Evolutionary conservation across 495 filamentous ascomycete species (phyloP).

Genomic region (Thermothielavioides terrestris): DNA sequence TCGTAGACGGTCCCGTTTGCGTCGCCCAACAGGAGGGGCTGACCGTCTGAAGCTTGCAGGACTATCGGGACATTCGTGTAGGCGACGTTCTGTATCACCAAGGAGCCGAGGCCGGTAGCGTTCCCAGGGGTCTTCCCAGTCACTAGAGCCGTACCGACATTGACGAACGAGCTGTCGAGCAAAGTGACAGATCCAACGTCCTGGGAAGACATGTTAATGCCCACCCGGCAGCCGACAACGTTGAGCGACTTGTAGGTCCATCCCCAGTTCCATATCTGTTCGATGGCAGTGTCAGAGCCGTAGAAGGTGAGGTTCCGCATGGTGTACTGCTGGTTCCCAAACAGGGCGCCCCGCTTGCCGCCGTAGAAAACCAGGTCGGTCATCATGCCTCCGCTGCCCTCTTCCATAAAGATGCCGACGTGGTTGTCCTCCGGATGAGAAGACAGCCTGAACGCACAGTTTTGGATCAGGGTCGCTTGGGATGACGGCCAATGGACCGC

Average conservation of each 20-base stretch:
- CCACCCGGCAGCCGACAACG: constrained; percentile 67
- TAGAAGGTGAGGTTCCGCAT: constrained; percentile 82
- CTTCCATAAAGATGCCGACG: constrained; percentile 65
- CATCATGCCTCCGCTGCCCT: constrained; percentile 64
- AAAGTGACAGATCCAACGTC: constrained; percentile 68
- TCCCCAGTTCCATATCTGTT: constrained; percentile 84
- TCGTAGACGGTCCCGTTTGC: constrained; percentile 15
- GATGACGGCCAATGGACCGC: constrained; percentile 95
- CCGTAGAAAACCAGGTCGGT: constrained; percentile 65
- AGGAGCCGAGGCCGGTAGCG: constrained; percentile 54
- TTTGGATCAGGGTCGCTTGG: constrained; percentile 83
- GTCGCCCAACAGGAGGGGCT: constrained; percentile 36
- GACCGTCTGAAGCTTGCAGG: constrained; percentile 42
- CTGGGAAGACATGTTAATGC: constrained; percentile 66
- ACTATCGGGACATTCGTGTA: constrained; percentile 47
- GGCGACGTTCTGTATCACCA: constrained; percentile 71
- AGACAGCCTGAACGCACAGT: constrained; percentile 72
- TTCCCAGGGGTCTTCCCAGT: constrained; percentile 50
- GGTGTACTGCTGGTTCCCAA: constrained; percentile 85
- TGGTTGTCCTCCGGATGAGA: constrained; percentile 51
- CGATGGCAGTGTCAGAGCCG: constrained; percentile 71
- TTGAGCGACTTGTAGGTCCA: constrained; percentile 74
- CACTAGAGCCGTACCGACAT: constrained; percentile 53
- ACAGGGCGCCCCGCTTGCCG: constrained; percentile 50
- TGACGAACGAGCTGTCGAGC: constrained; percentile 66